Percentiles rank a stretch among this genome's conserved stretches.
Evolutionary conservation across 2,329 filamentous ascomycete genomes (phyloP).

Genomic region (Aspergillus costaricaensis): DNA sequence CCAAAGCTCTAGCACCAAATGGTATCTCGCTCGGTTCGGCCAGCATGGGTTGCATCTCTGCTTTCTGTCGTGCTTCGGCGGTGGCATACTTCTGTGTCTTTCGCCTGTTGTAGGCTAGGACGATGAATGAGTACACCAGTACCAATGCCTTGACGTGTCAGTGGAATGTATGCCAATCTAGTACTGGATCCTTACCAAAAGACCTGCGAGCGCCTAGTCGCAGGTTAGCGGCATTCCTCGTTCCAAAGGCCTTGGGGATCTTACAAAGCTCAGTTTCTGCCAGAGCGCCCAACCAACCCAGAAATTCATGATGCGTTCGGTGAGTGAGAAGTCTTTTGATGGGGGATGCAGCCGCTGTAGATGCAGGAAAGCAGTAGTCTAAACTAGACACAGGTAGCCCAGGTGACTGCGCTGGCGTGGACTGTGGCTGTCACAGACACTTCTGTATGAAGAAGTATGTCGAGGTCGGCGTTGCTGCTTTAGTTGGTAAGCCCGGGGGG

Average conservation of each 20-base stretch:
- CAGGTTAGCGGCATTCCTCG: slow-evolving; percentile 17
- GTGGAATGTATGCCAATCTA: slow-evolving; percentile 15
- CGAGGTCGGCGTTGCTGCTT: background rate
- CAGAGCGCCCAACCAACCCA: slow-evolving; percentile 75
- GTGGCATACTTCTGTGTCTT: slow-evolving; percentile 63
- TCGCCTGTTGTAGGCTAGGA: slow-evolving; percentile 60
- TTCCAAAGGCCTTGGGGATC: slow-evolving; percentile 36
- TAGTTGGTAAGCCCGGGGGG: background rate
- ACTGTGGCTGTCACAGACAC: no score
- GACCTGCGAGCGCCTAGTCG: slow-evolving; percentile 68
- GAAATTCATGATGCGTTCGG: slow-evolving; percentile 49
- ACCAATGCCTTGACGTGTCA: slow-evolving; percentile 57
- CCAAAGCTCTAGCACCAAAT: slow-evolving; percentile 82
- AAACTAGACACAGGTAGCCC: no score
- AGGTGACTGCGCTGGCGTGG: background rate
- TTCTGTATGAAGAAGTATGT: background rate
- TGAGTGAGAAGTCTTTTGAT: no score
- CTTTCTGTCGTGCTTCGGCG: slow-evolving; percentile 67
- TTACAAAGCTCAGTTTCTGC: slow-evolving; percentile 88
- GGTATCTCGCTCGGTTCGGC: slow-evolving; percentile 64
- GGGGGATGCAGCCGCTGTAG: no score
- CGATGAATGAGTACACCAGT: slow-evolving; percentile 66
- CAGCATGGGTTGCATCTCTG: slow-evolving; percentile 59
- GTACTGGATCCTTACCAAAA: slow-evolving; percentile 55
- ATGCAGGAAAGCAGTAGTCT: background rate